These are phyloP conservation scores for Alternaria sp. DNA, from an alignment of 2,329 filamentous ascomycete genomes.

Conservation along the genomic window DNA sequence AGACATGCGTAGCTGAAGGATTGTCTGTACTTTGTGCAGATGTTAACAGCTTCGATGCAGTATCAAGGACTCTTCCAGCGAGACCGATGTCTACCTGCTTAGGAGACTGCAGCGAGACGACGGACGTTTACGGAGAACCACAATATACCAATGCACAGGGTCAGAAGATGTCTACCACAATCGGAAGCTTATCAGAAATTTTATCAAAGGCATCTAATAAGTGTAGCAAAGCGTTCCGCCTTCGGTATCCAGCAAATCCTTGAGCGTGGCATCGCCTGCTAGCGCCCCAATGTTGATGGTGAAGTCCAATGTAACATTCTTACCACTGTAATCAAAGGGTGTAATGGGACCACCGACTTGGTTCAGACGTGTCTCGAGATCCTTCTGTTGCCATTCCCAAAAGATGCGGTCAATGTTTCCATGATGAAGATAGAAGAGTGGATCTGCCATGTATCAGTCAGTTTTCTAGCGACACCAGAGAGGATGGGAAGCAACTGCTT, in stretches of 20 bases:
- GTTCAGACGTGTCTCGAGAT: constrained; percentile 39
- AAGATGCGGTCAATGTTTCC: constrained; percentile 49
- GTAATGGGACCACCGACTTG: constrained; percentile 48
- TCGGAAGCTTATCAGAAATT: not conserved
- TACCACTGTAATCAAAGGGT: constrained; percentile 34
- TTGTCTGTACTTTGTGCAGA: not conserved
- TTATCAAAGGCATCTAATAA: constrained; percentile 18
- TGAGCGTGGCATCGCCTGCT: constrained; percentile 37
- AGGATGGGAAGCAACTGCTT: not conserved
- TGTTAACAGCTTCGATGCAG: not conserved
- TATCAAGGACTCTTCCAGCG: not conserved
- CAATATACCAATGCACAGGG: not conserved
- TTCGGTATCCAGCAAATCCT: constrained; percentile 38
- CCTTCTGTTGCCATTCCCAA: constrained; percentile 41
- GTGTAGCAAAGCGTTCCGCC: constrained; percentile 31
- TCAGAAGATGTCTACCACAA: not conserved
- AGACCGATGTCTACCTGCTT: not conserved
- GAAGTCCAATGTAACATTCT: constrained; percentile 45
- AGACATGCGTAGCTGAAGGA: not conserved
- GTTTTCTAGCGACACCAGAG: not conserved
- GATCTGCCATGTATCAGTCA: constrained; percentile 18
- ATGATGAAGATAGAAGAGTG: constrained; percentile 52
- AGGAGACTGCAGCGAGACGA: not conserved
- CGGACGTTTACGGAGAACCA: not conserved
- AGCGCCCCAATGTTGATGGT: constrained; percentile 41